Evolutionary conservation across 805 yeast species (phyloP), one percentile per base, ranked within the genome.

Genomic region (Yarrowia sp.): DNA sequence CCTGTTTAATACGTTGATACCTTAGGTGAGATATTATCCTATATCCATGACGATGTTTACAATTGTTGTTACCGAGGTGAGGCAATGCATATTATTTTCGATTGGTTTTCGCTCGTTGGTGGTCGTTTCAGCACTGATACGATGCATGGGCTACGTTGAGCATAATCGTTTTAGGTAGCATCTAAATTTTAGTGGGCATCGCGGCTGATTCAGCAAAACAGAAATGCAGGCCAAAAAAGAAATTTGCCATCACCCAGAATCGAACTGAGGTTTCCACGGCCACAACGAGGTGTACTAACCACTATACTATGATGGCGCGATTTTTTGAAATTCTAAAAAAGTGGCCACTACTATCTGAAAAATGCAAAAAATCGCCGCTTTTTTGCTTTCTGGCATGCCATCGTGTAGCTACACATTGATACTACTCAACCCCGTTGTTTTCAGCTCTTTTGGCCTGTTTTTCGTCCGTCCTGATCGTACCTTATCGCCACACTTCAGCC

Each of bases 191-290:
- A 15, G 18, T 9, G 22, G 28, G 11, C 17, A 41, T 41, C 13
- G 17, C 22, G 22, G 18, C 35, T 44, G 28, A 48, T 11, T 35
- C 3, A 48, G 55, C 31, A 17, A 11, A 48, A 33, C n/a, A 10
- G 11, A 33, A 9, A 45, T 45, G 35, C 14, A 2, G 5, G 7
- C 8, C 45, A 53, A 55, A 55, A 55, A 50, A 31, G n/a, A 10
- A 31, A 22, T 6, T 8, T 58, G 64, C 64, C 64, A 44, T 58
- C 51, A 44, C 64, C 64, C 64, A 58, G 64, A 58, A 58, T 58
- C 64, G 64, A 58, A 58, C 64, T 58, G 64, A 58, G 64, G 64
- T 58, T 58, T 58, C 64, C 50, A 43, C 64, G 64, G 64, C 64
- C 64, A 58, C 64, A 58, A 58, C 64, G 64, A 18, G 50, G 53